Conservation (phyloP, 2,329 filamentous ascomycete genomes). For the Ophiostoma quercus region DNA sequence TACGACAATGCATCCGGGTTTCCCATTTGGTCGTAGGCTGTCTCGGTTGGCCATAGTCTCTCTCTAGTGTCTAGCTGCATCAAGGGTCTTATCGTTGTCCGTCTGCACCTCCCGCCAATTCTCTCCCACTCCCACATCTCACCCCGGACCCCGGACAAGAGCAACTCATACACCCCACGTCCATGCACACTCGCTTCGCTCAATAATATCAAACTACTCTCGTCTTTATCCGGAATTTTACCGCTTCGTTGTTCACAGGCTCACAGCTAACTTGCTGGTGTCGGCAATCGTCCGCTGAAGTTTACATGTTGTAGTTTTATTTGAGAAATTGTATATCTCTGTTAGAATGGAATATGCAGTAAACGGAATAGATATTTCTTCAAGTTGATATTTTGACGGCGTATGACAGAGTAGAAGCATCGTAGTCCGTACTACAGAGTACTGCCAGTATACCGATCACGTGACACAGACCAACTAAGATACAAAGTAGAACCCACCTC, state of each 20-base stretch:
- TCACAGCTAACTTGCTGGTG: background rate
- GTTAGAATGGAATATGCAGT: no score
- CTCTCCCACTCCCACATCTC: background rate
- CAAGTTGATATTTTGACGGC: no score
- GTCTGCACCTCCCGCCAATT: background rate
- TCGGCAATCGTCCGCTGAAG: background rate
- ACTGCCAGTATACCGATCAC: background rate
- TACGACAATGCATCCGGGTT: background rate
- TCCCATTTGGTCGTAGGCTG: background rate
- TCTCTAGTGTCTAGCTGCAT: background rate
- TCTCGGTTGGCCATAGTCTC: background rate
- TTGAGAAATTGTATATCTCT: no score
- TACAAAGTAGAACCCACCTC: background rate
- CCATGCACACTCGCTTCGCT: background rate
- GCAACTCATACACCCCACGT: background rate
- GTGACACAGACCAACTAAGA: background rate
- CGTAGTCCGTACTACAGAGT: no score
- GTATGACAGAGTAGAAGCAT: no score
- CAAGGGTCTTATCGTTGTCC: background rate
- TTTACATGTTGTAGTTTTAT: background rate
- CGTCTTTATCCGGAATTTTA: background rate
- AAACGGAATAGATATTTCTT: no score
- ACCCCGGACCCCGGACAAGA: background rate
- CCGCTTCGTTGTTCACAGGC: background rate
- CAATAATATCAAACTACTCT: background rate